Evolutionary conservation across 2,329 filamentous ascomycete genomes (phyloP).

Genomic region (Cadophora sp.): DNA sequence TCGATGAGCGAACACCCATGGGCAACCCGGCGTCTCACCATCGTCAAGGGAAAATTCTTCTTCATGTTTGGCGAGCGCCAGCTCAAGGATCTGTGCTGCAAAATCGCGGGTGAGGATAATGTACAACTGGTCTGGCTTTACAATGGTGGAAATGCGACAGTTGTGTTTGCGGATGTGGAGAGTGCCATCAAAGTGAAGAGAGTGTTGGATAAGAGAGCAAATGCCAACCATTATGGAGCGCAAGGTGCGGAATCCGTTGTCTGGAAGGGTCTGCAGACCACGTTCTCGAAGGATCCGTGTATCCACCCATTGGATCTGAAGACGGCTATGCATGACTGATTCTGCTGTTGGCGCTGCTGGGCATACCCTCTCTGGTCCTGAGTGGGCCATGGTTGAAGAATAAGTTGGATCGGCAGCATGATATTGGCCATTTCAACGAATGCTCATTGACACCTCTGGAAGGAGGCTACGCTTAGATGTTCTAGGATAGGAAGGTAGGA

Average conservation of each 20-base stretch:
- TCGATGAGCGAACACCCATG: slow-evolving; percentile 36
- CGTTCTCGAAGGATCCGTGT: slow-evolving; percentile 41
- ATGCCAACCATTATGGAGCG: slow-evolving; percentile 8
- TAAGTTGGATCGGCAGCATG: neutral
- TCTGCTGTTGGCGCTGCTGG: neutral
- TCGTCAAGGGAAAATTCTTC: slow-evolving; percentile 44
- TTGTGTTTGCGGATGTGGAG: slow-evolving; percentile 41
- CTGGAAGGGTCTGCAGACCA: slow-evolving; percentile 37
- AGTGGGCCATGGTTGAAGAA: neutral
- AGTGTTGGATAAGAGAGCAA: slow-evolving; percentile 34
- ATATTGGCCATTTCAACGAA: neutral
- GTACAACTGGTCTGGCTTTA: slow-evolving; percentile 42
- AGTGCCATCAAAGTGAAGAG: slow-evolving; percentile 40
- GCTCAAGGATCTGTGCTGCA: slow-evolving; percentile 35
- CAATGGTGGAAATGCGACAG: slow-evolving; percentile 44
- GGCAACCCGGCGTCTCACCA: slow-evolving; percentile 41
- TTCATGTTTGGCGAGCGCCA: slow-evolving; percentile 38
- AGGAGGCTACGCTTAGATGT: neutral
- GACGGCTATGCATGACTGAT: slow-evolving; percentile 26
- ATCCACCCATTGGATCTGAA: slow-evolving; percentile 33
- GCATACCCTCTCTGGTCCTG: neutral
- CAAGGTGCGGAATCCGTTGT: slow-evolving; percentile 24
- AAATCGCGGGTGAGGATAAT: slow-evolving; percentile 34
- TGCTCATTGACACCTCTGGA: neutral
- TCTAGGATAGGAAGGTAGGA: neutral